phyloP scores from a whole-genome alignment of 768 basidiomycete species.

The Naganishia friedmannii region DNA sequence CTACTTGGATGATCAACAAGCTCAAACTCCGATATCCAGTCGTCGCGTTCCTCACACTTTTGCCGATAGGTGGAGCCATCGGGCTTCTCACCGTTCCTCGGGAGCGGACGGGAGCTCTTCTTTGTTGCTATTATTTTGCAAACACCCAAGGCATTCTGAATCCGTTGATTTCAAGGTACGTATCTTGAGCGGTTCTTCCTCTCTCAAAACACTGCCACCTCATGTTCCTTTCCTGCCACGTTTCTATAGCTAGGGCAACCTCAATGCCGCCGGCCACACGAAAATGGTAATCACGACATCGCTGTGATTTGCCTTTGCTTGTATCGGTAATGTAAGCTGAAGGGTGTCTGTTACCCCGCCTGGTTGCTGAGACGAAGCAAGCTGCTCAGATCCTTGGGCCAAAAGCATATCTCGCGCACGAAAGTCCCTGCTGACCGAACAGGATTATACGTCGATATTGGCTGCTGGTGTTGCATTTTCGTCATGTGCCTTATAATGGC shows the following conservation, averaged over 20 bases:
- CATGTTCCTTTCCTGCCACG: background rate
- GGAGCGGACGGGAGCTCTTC: constrained; percentile 29
- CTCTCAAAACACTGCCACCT: too few species aligned
- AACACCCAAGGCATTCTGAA: constrained; percentile 22
- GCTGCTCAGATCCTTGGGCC: constrained; percentile 40
- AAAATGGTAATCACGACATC: constrained; percentile 42
- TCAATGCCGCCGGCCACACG: constrained; percentile 37
- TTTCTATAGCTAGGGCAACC: constrained; percentile 33
- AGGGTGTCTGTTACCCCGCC: background rate
- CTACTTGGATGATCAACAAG: constrained; percentile 44
- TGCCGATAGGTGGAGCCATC: constrained; percentile 43
- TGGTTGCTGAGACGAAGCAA: background rate
- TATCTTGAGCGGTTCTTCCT: too few species aligned
- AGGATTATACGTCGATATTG: constrained; percentile 48
- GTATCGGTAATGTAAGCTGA: constrained; percentile 38
- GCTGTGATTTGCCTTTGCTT: constrained; percentile 35
- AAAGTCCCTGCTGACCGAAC: constrained; percentile 44
- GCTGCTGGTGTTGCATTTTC: constrained; percentile 42
- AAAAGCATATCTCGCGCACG: constrained; percentile 44
- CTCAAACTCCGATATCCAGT: constrained; percentile 43
- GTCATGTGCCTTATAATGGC: constrained; percentile 43
- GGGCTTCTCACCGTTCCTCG: constrained; percentile 38
- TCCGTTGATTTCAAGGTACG: constrained; percentile 30
- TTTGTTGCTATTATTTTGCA: constrained; percentile 31
- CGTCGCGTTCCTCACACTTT: constrained; percentile 27